These are phyloP conservation scores for Auricularia sp. DNA, from an alignment of 768 basidiomycete species.

Conservation along the genomic window DNA sequence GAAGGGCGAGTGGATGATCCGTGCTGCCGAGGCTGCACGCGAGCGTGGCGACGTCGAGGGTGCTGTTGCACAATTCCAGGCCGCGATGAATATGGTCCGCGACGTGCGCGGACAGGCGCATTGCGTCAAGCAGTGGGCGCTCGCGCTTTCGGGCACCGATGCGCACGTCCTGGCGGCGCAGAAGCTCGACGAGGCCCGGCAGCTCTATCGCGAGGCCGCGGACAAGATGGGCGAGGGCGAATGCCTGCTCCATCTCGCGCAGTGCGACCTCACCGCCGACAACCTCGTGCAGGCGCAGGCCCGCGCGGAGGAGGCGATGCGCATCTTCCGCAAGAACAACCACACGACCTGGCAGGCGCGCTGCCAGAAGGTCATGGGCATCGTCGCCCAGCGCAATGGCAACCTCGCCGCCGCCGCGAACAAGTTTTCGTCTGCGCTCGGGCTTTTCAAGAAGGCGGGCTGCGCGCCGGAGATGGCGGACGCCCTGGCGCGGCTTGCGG, in stretches of 20 bases:
- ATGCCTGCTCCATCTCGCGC: background rate
- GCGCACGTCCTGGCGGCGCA: background rate
- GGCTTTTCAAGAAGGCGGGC: background rate
- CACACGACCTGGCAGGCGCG: background rate
- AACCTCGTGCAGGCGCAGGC: background rate
- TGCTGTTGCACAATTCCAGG: background rate
- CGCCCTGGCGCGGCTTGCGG: background rate
- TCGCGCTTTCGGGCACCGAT: background rate
- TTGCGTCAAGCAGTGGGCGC: background rate
- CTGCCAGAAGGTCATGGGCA: background rate
- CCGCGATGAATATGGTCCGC: background rate
- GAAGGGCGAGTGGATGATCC: background rate
- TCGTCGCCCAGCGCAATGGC: slow-evolving; percentile 1
- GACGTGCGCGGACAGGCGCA: background rate
- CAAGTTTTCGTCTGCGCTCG: background rate
- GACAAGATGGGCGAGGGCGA: background rate
- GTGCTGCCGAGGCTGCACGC: background rate
- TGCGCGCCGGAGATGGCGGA: background rate
- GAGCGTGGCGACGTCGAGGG: background rate
- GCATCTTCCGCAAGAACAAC: background rate
- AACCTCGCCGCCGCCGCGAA: background rate
- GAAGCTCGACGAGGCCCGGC: background rate
- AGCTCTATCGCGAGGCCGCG: background rate
- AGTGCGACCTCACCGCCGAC: background rate
- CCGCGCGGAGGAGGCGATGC: background rate